Evolutionary conservation across 1,284 basidiomycete genomes (phyloP).

Genomic region (Ceratobasidium sp.): DNA sequence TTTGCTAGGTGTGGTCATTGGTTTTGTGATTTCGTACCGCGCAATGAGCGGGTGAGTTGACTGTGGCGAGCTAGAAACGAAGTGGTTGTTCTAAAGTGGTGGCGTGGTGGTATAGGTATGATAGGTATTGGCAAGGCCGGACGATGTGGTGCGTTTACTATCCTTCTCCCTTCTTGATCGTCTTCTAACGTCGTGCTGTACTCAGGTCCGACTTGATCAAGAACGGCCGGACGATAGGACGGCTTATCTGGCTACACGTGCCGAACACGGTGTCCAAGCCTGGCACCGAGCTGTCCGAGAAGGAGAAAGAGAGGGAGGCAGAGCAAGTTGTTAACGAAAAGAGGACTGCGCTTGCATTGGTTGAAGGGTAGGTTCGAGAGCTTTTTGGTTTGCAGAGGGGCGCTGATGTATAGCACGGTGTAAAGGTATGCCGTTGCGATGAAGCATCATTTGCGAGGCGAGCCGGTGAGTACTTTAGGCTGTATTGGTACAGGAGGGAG

Average conservation of each 20-base stretch:
- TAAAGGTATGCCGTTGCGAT: constrained; percentile 68
- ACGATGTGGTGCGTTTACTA: constrained; percentile 62
- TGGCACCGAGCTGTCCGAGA: constrained; percentile 33
- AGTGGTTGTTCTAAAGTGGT: neutral
- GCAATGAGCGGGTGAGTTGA: constrained; percentile 68
- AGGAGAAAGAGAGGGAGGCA: constrained; percentile 61
- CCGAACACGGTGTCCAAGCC: constrained; percentile 61
- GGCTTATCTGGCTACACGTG: constrained; percentile 74
- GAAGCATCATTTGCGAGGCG: constrained; percentile 75
- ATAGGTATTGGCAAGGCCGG: constrained; percentile 71
- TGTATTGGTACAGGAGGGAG: neutral
- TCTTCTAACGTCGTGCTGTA: neutral
- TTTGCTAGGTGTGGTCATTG: constrained; percentile 71
- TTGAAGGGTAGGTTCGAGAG: constrained; percentile 64
- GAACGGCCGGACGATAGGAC: constrained; percentile 52
- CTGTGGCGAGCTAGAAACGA: no score
- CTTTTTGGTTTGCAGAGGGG: neutral
- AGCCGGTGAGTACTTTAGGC: constrained; percentile 18
- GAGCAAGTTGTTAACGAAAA: constrained; percentile 72
- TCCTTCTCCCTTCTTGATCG: neutral
- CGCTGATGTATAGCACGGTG: neutral
- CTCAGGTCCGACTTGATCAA: constrained; percentile 63
- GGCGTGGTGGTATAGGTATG: constrained; percentile 13
- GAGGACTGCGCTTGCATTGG: constrained; percentile 67
- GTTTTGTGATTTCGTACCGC: constrained; percentile 77